Evolutionary conservation across 2,329 filamentous ascomycete genomes (phyloP).

Genomic region (Fusarium decemcellulare): DNA sequence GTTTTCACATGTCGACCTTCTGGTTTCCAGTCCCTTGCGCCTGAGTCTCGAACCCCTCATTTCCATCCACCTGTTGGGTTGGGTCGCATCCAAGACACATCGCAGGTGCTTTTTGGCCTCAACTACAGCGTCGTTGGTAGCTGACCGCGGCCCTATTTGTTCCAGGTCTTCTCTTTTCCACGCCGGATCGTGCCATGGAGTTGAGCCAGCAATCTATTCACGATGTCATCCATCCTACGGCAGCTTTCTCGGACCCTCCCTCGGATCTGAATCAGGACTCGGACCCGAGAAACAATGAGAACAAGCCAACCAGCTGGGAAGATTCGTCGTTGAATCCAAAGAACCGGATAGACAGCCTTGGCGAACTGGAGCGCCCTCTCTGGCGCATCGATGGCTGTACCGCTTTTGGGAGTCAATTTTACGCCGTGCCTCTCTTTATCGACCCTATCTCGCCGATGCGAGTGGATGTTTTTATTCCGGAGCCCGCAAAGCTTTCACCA

Average conservation of each 20-base stretch:
- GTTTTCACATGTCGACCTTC: constrained; percentile 11
- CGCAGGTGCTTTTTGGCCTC: constrained; percentile 36
- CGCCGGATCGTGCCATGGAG: constrained; percentile 60
- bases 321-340: constrained; percentile 70
- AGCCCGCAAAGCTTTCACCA: constrained; percentile 58
- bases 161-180: constrained; percentile 21
- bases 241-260: constrained; percentile 58
- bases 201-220: constrained; percentile 66
- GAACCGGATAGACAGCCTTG: constrained; percentile 72
- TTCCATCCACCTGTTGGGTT: constrained; percentile 24
- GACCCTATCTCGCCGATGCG: constrained; percentile 63
- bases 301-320: constrained; percentile 55
- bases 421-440: constrained; percentile 68
- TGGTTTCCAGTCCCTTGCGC: constrained; percentile 33
- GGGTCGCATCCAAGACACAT: constrained; percentile 38
- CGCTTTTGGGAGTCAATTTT: constrained; percentile 70
- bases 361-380: constrained; percentile 57
- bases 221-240: constrained; percentile 71
- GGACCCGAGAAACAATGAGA: constrained; percentile 8
- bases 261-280: constrained; percentile 2
- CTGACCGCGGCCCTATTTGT: constrained; percentile 22
- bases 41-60: constrained; percentile 35
- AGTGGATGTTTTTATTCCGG: constrained; percentile 71
- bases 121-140: constrained; percentile 30
- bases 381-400: constrained; percentile 74